Evolutionary conservation across 208 protist species (phyloP), one percentile per base, ranked within the genome.

Genomic region (Wallacemonas sp.): DNA sequence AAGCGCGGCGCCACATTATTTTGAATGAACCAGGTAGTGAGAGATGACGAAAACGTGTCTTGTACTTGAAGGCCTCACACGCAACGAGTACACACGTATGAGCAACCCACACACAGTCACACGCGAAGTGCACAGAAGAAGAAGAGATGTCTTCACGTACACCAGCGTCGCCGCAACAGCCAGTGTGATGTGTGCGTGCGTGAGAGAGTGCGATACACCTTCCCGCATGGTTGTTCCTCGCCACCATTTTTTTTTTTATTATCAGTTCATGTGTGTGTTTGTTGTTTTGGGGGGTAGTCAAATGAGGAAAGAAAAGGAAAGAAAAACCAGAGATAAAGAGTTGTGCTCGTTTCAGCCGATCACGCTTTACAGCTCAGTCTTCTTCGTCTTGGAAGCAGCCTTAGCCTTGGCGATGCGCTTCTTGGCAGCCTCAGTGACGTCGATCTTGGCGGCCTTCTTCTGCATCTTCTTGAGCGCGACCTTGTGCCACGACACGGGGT

Each of bases 351-450:
- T 42, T 42, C 36, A 49, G 44, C 17, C 5, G 9, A n/a, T 49
- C 36, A 41, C 36, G 36, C 14, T 24, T 49, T 58, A 58, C 38
- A 62, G 21, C 56, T 62, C 38, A 30, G 59, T 42, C 55, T 56
- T 68, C 61, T 72, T 79, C 24, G 75, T 68, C 75, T 86, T 85
- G 69, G 75, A 79, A 53, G 85, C 84, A 46, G 82, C 81, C 62
- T 84, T 87, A 66, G 86, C 86, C 87, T 94, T 96, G 77, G 88
- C 76, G 42, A 96, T 89, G 80, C 90, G 90, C 80, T 87, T 91
- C 80, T 91, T 92, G 30, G 90, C 86, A 21, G 65, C 81, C 14
- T 68, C 70, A 59, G 72, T 86, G 73, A 62, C 66, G 77, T 96
- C 90, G 27, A 86, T 39, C 86, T 96, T 96, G 62, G 80, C 75